Evolutionary conservation across 164 flowering plant genomes (phyloP).

Genomic region (Umbellularia californica): DNA sequence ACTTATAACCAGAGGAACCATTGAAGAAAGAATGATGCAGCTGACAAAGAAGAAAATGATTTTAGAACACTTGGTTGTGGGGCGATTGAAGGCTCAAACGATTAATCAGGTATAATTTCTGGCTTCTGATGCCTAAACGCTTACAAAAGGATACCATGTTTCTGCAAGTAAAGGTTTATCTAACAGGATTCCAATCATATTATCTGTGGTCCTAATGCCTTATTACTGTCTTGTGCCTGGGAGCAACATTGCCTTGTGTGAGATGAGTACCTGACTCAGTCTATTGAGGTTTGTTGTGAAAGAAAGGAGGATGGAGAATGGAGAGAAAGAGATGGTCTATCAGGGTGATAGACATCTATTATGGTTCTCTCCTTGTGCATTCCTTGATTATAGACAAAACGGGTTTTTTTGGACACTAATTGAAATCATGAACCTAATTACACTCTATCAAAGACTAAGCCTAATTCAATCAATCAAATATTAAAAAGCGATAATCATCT

Average conservation of each 20-base stretch:
- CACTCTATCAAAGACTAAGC: no score
- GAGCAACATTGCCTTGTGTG: neutral
- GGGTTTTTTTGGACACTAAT: no score
- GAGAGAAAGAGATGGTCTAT: no score
- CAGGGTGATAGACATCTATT: no score
- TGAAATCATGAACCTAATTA: no score
- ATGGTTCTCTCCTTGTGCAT: no score
- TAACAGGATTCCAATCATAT: neutral
- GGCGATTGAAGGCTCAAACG: conserved; percentile 78
- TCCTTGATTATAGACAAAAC: no score
- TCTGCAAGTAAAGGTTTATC: neutral
- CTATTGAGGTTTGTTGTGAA: no score
- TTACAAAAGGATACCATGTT: neutral
- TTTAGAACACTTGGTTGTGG: conserved; percentile 96
- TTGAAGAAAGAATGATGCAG: conserved; percentile 99
- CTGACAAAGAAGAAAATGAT: conserved; percentile 99
- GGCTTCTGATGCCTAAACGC: neutral
- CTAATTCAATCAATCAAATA: no score
- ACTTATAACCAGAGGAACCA: conserved; percentile 79
- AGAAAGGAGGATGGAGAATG: no score
- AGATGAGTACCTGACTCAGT: neutral
- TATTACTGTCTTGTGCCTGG: neutral
- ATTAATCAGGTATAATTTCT: conserved; percentile 71
- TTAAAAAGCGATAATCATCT: no score
- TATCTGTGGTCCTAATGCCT: neutral